Base-by-base conservation (phyloP, 2,329 filamentous ascomycete species). In the Fusarium agapanthi region DNA sequence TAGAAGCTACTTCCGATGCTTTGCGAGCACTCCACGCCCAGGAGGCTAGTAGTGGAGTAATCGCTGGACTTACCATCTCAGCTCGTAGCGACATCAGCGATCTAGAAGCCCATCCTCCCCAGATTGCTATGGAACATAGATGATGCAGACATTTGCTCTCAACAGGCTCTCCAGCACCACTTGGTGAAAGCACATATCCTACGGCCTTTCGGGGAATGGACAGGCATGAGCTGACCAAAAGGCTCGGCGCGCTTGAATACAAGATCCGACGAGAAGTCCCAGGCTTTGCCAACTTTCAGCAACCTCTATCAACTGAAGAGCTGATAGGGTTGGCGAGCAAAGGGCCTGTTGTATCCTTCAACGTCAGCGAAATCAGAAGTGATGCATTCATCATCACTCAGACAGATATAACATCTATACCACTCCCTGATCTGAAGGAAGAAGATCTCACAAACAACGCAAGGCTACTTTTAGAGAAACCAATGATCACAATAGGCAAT, bases 401-500 rank as follows among this genome's bases (percentile, higher is more conserved):
- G 4, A 24, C 4, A 5, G 28, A 9, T 2, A 32, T 48, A 0
- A 32, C 0, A 8, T 16, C 15, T 13, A 9, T 48, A 0, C 3
- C 47, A 14, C 7, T 50, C 1, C 30, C 47, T 3, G 30, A 32
- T 3, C 11, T 50, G 6, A 50, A 7, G 0, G 44, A 32, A 0
- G 28, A 16, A 1, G 44, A 47, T 15, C 44, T 47, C 2, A n/a
- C 0, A 4, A 28, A 10, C 3, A 47, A 47, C 13, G 20, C 28
- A 11, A n/a, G 7, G 4, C 14, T n/a, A 0, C 32, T 32, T 8
- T 13, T 48, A 4, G 45, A 32, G 22, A 2, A n/a, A 0, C 45
- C 45, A 0, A 48, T 13, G 22, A 48, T 48, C 6, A 48, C 45
- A 0, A n/a, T 1, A 3, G 45, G 28, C 0, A 1, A 20, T 2